Evolutionary conservation across 179 eudicot genomes (phyloP).

Genomic region (Patellifolia procumbens): DNA sequence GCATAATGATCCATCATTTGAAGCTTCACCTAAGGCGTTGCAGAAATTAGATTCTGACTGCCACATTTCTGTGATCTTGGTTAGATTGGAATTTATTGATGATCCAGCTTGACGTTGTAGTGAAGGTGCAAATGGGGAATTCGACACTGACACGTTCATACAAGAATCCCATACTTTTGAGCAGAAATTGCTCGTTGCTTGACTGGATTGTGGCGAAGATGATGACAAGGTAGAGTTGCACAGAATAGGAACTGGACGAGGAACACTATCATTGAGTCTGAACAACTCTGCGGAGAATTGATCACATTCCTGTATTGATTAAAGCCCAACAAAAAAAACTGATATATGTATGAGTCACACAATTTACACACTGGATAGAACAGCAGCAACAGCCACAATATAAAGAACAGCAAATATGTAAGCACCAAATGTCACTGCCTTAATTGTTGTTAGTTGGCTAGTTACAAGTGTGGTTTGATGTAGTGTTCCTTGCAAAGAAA

Average conservation of each 20-base stretch:
- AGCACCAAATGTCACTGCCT: not conserved
- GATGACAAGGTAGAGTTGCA: conserved; percentile 61
- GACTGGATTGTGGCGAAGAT: conserved; percentile 44
- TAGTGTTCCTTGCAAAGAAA: no score
- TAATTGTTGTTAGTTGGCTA: no score
- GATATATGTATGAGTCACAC: not conserved
- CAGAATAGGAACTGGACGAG: conserved; percentile 56
- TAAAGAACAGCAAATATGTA: not conserved
- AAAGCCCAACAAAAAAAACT: conserved; percentile 4
- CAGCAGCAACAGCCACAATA: not conserved
- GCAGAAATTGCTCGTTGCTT: conserved; percentile 53
- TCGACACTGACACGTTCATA: conserved; percentile 51
- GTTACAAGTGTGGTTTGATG: no score
- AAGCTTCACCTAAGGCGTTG: conserved; percentile 61
- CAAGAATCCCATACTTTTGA: conserved; percentile 73
- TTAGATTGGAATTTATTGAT: conserved; percentile 38
- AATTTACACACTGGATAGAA: not conserved
- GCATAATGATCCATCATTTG: conserved; percentile 50
- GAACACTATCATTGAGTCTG: conserved; percentile 32
- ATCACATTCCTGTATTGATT: conserved; percentile 63
- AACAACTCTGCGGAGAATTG: conserved; percentile 70
- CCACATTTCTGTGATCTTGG: conserved; percentile 60
- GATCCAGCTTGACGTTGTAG: conserved; percentile 46
- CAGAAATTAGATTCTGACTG: conserved; percentile 66
- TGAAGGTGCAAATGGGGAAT: conserved; percentile 69